phyloP scores from a whole-genome alignment of 306 rosid genomes.

The Glycine tomentella region DNA sequence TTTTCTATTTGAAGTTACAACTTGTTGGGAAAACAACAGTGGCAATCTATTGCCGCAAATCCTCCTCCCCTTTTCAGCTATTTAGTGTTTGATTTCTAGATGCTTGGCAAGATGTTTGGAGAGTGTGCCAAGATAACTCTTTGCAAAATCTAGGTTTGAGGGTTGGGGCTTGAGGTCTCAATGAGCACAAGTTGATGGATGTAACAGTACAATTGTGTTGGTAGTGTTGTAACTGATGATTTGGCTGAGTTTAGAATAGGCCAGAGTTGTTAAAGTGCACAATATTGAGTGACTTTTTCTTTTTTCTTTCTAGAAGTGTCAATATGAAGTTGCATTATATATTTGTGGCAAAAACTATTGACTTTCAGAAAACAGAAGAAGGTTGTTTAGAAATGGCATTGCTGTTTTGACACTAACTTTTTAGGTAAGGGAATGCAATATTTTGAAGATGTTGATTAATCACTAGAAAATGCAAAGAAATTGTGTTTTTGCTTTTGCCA shows the following conservation, averaged over 20 bases:
- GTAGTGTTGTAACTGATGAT: no score
- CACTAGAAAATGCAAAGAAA: slow-evolving; percentile 19
- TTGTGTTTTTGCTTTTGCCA: slow-evolving; percentile 9
- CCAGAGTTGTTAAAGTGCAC: not conserved
- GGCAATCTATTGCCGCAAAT: not conserved
- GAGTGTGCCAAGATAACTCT: slow-evolving; percentile 14
- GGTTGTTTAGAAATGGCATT: not conserved
- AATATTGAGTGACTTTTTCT: slow-evolving; percentile 2
- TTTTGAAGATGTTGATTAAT: slow-evolving; percentile 31
- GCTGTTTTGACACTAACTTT: slow-evolving; percentile 8
- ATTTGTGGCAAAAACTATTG: slow-evolving; percentile 15
- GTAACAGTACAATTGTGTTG: no score
- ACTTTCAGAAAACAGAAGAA: not conserved
- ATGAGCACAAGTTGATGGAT: no score
- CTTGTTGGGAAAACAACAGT: slow-evolving; percentile 29
- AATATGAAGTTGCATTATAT: slow-evolving; percentile 6
- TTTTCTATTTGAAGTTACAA: not conserved
- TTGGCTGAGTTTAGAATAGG: no score
- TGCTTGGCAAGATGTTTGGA: slow-evolving; percentile 22
- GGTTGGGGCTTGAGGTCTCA: slow-evolving; percentile 24
- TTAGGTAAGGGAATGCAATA: slow-evolving; percentile 13
- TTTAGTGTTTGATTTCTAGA: slow-evolving; percentile 33
- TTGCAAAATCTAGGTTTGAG: slow-evolving; percentile 9
- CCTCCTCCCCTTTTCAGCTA: slow-evolving; percentile 22
- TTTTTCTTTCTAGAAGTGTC: not conserved